Base-by-base conservation (phyloP, 1,284 basidiomycete species). In the Neolentinus lepideus region DNA sequence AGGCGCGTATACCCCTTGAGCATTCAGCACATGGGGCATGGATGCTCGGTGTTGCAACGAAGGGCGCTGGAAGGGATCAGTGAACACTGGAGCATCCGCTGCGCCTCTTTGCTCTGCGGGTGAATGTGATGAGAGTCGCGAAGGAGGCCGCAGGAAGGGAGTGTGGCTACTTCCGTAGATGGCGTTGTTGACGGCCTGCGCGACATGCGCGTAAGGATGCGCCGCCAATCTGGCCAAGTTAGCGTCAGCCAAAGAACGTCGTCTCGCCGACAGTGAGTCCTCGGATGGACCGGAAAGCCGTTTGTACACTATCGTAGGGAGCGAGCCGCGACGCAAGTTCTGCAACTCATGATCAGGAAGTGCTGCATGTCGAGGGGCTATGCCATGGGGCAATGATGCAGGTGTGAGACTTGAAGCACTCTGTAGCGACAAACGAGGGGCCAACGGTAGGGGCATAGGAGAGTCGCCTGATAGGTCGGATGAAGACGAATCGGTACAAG, bases 131-230 rank as follows among this genome's bases (percentile, higher is more conserved):
- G 67, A 63, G 53, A 66, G 66, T 24, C 67, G 55, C 19, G 69
- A 60, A 9, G 61, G 65, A 58, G 47, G 51, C 59, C 69, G 65
- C 8, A 69, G 68, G 2, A 71, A 62, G 65, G 71, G 62, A 64
- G 71, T 64, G 47, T 29, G 51, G 63, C 68, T 62, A 63, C 68
- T 62, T 36, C 74, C 74, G 60, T 71, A 79, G 19, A 80, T 60
- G 6, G 71, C 73, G 52, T 70, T 75, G 52, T 84, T 85, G 63
- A 79, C 80, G 10, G 78, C 78, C 56, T 76, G 72, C 35, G 83
- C 83, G 38, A 83, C 66, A 46, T 72, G 71, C 22, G 84, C 84
- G 59, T 80, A 88, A 0, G 86, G 85, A 59, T 88, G 84, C 25
- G 68, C 68, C 26, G 77, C 74, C 21, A 88, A 75, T n/a, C 83